Evolutionary conservation across 257 asterid species (phyloP), one percentile per base, ranked within the genome.

Genomic region (Cruciata laevipes): DNA sequence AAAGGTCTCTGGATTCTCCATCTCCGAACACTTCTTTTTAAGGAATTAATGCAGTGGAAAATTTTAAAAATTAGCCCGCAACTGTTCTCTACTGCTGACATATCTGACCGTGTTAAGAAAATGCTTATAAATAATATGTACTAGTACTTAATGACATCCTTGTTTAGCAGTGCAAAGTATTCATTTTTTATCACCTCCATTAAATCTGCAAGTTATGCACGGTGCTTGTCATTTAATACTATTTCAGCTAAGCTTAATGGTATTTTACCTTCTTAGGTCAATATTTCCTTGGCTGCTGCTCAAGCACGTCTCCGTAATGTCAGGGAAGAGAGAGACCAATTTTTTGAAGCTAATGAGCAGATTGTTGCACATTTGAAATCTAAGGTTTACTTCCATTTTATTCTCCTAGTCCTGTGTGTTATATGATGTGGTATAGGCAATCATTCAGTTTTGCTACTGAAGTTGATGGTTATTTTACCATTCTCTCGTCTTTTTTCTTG

Each of bases 301-400:
- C 84, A 82, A 81, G 88, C 86, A 70, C 96, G 97, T 75, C 92
- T 87, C 70, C 97, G 75, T 77, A 90, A 88, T 69, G 90, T 69
- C 73, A 81, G 64, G 67, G 99, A 94, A 72, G 99, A 94, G 80
- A 94, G 95, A 82, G 97, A 88, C 74, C 97, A 94, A 69, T 94
- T 94, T 80, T 94, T 85, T 74, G 97, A 94, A 69, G 99, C 99
- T 72, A 94, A 94, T 75, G 96, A 90, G 80, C 93, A 90, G 75
- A 82, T 94, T 80, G 93, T 94, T 78, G 80, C 99, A 67, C 97
- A 85, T 80, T 71, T 94, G 63, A 90, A 85, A 80, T 77, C 94
- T 53, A 90, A 86, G 96, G 99, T 90, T 23, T 79, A 76, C 56
- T 69, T 70, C 72, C 47, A 35, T 21, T 61, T 62, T 30, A 21